Base-by-base conservation (phyloP, 2,329 filamentous ascomycete genomes). In the Fusarium chaquense region DNA sequence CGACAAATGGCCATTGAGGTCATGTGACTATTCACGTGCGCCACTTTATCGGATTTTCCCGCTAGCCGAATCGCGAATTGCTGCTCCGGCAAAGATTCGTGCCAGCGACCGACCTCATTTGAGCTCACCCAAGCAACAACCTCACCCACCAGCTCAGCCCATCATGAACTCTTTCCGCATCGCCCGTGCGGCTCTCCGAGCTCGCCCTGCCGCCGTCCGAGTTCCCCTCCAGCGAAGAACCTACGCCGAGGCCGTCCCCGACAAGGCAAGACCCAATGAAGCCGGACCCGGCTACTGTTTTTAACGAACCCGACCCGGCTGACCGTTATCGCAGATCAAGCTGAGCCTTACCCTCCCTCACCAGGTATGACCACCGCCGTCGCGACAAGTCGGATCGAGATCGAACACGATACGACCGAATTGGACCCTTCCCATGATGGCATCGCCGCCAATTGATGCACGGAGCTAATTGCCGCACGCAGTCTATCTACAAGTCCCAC, bases 261-360 rank as follows among this genome's bases (percentile, higher is more conserved):
- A 95, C 88, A 95, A 95, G 90, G 89, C 84, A 82, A 80, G 86
- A 62, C 33, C 41, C 22, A 62, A 66, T 57, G 9, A 36, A 38
- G 24, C 67, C 58, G 45, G 22, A 67, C 58, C 62, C 59, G 36
- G 64, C 70, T 65, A 67, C 66, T 69, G 55, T 73, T 71, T 66
- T 70, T 61, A 52, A 70, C 61, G 45, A 63, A 45, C 57, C 65
- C 52, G 54, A 47, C 56, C 65, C 68, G 75, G 71, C 72, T 78
- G 60, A 76, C 73, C 65, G 49, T 70, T 57, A 72, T 64, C 65
- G 65, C 76, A 91, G 89, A 97, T 99, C 89, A 97, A 97, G 91
- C 91, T 99, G 86, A 97, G 93, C 87, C 88, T 99, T 86, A 90
- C 93, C 82, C 92, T 99, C 77, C 96, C 96, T 85, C 95, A 98